Conservation (phyloP, 306 rosid genomes). For the Sphenostylis stenocarpa region DNA sequence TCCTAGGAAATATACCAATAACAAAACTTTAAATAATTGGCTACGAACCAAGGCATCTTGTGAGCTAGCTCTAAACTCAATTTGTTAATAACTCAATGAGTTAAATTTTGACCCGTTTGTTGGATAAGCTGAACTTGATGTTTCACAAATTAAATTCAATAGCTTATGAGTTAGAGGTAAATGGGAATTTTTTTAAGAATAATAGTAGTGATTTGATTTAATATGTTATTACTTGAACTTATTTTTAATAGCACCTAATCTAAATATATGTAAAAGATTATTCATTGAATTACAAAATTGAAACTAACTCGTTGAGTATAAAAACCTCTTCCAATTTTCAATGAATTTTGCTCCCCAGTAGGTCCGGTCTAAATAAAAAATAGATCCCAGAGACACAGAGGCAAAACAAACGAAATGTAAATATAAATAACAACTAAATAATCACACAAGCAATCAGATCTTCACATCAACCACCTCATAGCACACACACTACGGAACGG, state of each 20-base stretch:
- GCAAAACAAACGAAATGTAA: background rate
- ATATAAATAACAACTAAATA: background rate
- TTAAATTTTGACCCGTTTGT: background rate
- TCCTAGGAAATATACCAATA: background rate
- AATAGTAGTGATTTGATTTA: background rate
- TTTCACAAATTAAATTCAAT: too few species aligned
- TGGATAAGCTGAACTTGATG: background rate
- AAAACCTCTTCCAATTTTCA: background rate
- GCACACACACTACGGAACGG: background rate
- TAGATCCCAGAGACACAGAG: background rate
- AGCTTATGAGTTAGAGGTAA: too few species aligned
- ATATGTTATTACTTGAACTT: too few species aligned
- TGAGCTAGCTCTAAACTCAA: background rate
- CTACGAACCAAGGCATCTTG: background rate
- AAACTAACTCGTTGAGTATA: background rate
- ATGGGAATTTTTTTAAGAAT: background rate
- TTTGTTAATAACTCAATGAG: background rate
- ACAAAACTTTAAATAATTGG: too few species aligned
- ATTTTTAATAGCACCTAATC: too few species aligned
- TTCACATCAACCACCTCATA: background rate
- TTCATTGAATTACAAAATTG: background rate
- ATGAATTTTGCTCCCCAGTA: background rate
- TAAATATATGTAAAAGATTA: too few species aligned
- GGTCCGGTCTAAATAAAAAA: background rate
- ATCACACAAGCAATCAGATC: slow-evolving; percentile 13